phyloP scores from a whole-genome alignment of 208 protist genomes.

The Leishmania braziliensis region DNA sequence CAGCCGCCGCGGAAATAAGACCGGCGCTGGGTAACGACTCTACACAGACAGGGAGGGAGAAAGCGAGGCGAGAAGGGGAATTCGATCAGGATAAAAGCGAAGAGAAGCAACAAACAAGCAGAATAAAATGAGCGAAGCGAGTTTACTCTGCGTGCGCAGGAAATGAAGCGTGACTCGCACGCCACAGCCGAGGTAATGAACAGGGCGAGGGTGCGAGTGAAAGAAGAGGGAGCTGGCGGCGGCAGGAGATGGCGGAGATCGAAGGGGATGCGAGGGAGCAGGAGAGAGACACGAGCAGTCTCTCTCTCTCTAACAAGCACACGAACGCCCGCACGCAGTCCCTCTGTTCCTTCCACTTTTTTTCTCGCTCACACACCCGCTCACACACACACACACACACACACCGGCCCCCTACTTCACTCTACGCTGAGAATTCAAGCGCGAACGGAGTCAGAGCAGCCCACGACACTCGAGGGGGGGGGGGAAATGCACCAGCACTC shows the following conservation, averaged over 20 bases:
- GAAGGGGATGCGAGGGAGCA: background rate
- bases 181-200: background rate
- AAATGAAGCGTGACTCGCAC: conserved; percentile 1
- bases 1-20: background rate
- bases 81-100: no score
- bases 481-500: background rate
- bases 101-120: background rate
- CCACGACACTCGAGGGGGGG: background rate
- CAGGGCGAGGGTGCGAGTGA: background rate
- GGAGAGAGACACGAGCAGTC: background rate
- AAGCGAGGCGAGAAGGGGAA: background rate
- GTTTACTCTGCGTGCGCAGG: background rate
- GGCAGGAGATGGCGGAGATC: background rate
- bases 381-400: no score
- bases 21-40: background rate
- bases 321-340: no score
- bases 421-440: background rate
- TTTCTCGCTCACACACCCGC: background rate
- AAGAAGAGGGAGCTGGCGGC: background rate
- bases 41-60: background rate
- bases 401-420: background rate
- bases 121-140: background rate
- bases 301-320: background rate
- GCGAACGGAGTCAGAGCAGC: background rate
- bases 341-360: background rate